Evolutionary conservation across 805 yeast species (phyloP).

Genomic region (Lachancea thermotolerans): DNA sequence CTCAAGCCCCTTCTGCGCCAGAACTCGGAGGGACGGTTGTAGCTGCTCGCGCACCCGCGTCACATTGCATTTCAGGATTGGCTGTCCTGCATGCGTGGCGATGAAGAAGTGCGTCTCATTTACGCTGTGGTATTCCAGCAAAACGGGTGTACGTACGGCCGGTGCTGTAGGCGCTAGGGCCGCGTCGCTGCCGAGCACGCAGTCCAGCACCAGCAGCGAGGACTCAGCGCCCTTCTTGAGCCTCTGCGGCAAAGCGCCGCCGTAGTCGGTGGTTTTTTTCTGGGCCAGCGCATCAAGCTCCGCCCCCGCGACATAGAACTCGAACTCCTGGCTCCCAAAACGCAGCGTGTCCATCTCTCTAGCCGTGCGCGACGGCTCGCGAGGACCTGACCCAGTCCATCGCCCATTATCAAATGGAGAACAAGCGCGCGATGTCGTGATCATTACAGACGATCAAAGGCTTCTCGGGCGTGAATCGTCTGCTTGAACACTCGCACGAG

Average conservation of each 20-base stretch:
- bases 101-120: conserved; percentile 1
- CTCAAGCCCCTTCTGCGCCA: conserved; percentile 7
- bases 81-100: conserved; percentile 1
- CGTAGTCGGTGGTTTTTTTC: too few relatives aligned
- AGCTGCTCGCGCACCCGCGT: neutral
- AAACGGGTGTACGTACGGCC: neutral
- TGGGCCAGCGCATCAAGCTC: neutral
- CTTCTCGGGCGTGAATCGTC: too few relatives aligned
- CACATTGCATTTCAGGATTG: conserved; percentile 6
- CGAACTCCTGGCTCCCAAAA: neutral
- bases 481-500: too few relatives aligned
- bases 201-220: neutral
- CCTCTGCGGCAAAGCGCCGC: neutral
- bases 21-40: conserved; percentile 1
- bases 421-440: too few relatives aligned
- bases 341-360: neutral
- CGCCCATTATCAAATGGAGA: too few relatives aligned
- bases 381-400: too few relatives aligned
- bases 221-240: conserved; percentile 1
- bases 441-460: too few relatives aligned
- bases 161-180: neutral
- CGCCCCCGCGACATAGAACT: neutral
- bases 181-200: neutral
- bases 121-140: conserved; percentile 1
- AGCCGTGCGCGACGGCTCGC: neutral